Conservation (phyloP, 2,329 filamentous ascomycete genomes). For the Trichoderma simmonsii region DNA sequence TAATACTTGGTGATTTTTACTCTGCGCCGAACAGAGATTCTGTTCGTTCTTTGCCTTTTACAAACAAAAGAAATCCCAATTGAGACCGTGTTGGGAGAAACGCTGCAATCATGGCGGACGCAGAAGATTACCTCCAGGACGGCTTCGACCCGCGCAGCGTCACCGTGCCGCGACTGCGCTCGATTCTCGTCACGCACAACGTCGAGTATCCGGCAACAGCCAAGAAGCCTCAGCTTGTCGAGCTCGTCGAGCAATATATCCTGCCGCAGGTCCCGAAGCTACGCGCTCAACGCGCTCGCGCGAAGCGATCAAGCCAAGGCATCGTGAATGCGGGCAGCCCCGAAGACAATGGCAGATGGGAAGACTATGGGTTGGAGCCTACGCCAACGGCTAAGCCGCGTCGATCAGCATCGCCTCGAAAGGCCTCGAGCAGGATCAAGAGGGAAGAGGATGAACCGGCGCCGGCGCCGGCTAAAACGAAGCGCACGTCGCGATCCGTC, state of each 20-base stretch:
- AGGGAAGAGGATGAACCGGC: constrained; percentile 47
- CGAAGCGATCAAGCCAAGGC: constrained; percentile 82
- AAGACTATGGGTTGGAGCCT: constrained; percentile 55
- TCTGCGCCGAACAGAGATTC: not conserved
- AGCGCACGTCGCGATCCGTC: constrained; percentile 51
- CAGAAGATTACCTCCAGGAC: constrained; percentile 81
- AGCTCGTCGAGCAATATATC: constrained; percentile 77
- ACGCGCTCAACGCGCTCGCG: constrained; percentile 68
- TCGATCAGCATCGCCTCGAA: constrained; percentile 54
- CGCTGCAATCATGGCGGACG: constrained; percentile 52
- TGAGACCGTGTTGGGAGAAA: not conserved
- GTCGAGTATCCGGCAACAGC: constrained; percentile 81
- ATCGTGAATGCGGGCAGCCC: constrained; percentile 69
- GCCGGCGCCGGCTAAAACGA: constrained; percentile 40
- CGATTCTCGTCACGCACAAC: constrained; percentile 86
- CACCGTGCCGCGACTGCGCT: constrained; percentile 84
- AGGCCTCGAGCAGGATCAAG: constrained; percentile 52
- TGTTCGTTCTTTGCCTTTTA: not conserved
- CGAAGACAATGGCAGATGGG: constrained; percentile 61
- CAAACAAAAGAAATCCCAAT: not conserved
- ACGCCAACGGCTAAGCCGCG: constrained; percentile 44
- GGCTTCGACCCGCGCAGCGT: constrained; percentile 81
- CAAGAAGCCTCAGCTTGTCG: constrained; percentile 85
- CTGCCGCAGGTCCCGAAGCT: constrained; percentile 75
- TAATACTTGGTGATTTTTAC: not conserved